Base-by-base conservation (phyloP, 495 filamentous ascomycete genomes). In the Penicillium coffeae region DNA sequence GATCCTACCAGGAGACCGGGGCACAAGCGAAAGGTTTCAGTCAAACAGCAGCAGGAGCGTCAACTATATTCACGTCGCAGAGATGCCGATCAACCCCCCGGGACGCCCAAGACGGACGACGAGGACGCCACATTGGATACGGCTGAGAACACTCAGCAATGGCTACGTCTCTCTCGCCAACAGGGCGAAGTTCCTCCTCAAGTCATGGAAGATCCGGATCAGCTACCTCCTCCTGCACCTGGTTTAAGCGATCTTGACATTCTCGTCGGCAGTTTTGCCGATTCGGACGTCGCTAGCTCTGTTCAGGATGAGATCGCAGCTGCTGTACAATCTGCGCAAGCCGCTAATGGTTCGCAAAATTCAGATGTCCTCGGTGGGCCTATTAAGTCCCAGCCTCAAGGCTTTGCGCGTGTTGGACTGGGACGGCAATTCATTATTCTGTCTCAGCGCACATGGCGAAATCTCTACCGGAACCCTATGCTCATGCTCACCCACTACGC, bases 401-500 rank as follows among this genome's bases (percentile, higher is more conserved):
- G 89, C 38, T 97, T 94, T 69, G 81, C 82, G 44, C 86, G 92
- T 46, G 70, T 96, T 50, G 83, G 94, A 18, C 82, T 85, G 48
- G 45, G 77, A 9, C 76, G 86, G 21, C 93, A 99, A 61, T 96
- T 97, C 65, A 59, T 80, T 22, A 95, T 99, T 55, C 75, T 99
- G 19, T 94, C 90, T 6, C 78, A 82, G 55, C 82, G 93, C 21
- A 99, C 94, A 0, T 97, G 94, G 94, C 87, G 85, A 50, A 99
- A 99, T 58, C 82, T 99, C 2, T 96, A 99, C 70, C 84, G 93
- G 33, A 96, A 99, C 66, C 93, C 93, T 14, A 90, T 96, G 83
- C 72, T 99, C 38, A 99, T 99, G 93, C 79, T 99, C 39, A 95
- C 94, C 0, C 93, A 99, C 71, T 99, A 99, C 64, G 92, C 91